Percentiles rank a stretch among this genome's conserved stretches.
phyloP scores from a whole-genome alignment of 148 eudicot genomes.

The Chenopodium berlandieri region DNA sequence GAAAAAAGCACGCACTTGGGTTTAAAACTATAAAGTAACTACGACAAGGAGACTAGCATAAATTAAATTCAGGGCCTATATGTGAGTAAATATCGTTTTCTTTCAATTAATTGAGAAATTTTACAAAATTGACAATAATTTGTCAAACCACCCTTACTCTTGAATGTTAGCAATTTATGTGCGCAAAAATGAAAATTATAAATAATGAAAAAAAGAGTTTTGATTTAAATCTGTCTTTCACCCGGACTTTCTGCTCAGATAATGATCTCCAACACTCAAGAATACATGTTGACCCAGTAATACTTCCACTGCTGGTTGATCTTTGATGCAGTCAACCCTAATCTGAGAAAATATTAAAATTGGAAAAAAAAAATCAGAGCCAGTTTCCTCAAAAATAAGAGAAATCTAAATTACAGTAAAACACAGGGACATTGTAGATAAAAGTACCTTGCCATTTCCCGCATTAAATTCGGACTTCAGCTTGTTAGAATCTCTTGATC shows the following conservation, averaged over 20 bases:
- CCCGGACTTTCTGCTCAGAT: constrained; percentile 27
- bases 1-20: too few species aligned
- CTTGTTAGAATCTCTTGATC: constrained; percentile 61
- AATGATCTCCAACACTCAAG: constrained; percentile 75
- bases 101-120: background rate
- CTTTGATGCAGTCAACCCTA: constrained; percentile 56
- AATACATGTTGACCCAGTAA: constrained; percentile 56
- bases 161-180: background rate
- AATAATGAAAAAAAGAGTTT: background rate
- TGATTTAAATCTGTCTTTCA: background rate
- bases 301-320: constrained; percentile 55
- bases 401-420: background rate
- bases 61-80: too few species aligned
- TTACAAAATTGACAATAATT: background rate
- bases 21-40: too few species aligned
- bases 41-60: background rate
- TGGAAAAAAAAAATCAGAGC: background rate
- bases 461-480: constrained; percentile 68
- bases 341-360: constrained; percentile 37
- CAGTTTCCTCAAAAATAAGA: background rate
- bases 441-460: constrained; percentile 69
- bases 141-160: background rate
- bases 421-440: background rate
- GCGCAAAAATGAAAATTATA: background rate
- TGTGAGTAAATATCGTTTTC: background rate